Base-by-base conservation (phyloP, 257 asterid genomes). In the Capsicum chinense region DNA sequence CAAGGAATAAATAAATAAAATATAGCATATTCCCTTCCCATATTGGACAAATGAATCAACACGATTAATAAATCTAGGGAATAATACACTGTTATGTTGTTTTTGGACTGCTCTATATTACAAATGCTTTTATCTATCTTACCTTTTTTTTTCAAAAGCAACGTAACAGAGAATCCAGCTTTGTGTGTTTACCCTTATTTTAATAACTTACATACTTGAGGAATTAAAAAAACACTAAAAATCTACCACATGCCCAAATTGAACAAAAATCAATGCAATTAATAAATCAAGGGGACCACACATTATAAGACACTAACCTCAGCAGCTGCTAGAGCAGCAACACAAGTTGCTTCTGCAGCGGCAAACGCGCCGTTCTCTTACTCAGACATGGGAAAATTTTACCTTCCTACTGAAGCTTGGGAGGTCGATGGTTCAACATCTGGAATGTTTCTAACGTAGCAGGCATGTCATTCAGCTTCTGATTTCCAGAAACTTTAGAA, bases 281-380 rank as follows among this genome's bases (percentile, higher is more conserved):
- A 54, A 54, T 26, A 52, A 52, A 52, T 76, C 64, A 26, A 52
- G 63, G 81, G 48, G 21, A 26, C 39, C 7, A 52, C 14, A 76
- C 48, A 76, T 52, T 76, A 26, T 76, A 54, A 52, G 21, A 57
- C 86, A 86, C 97, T 85, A 89, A 97, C 99, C 98, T 97, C 92
- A 37, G 95, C 98, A 88, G 98, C 99, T 70, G 98, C 97, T 88
- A 92, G 79, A 63, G 97, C 98, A 35, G 99, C 97, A 89, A 92
- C 91, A 73, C 92, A 97, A 85, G 99, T 97, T 82, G 94, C 98
- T 89, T 97, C 99, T 76, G 98, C 98, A 81, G 96, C 97, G 68
- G 93, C 97, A 87, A 92, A 85, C 63, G 99, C 98, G 84, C 96
- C 95, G 90, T 87, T 92, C 86, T 97, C 99, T 90, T 95, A 98